phyloP scores from a whole-genome alignment of 2,329 filamentous ascomycete species.

The Fonsecaea erecta region DNA sequence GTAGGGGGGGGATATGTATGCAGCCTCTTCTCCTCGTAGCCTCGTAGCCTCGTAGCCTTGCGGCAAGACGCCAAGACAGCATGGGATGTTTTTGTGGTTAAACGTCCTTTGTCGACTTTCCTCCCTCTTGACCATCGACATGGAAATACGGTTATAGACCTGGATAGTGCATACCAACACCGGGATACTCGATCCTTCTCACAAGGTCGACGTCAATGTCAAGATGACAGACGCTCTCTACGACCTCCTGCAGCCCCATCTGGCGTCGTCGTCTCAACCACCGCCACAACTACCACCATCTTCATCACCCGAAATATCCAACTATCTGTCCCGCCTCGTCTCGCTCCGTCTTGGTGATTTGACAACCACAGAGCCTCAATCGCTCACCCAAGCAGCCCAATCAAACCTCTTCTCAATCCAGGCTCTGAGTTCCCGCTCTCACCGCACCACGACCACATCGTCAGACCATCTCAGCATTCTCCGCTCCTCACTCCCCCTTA shows the following conservation, averaged over 20 bases:
- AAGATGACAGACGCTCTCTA: constrained; percentile 73
- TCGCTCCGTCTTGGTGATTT: constrained; percentile 76
- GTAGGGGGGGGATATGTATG: background rate
- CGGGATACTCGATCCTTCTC: background rate
- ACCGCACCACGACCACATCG: constrained; percentile 81
- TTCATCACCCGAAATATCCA: constrained; percentile 48
- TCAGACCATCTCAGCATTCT: constrained; percentile 77
- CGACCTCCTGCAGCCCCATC: constrained; percentile 70
- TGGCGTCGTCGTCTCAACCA: constrained; percentile 50
- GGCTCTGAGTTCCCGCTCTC: constrained; percentile 83
- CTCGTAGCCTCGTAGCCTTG: background rate
- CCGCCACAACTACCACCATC: no score
- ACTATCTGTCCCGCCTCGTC: constrained; percentile 78
- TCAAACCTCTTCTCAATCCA: constrained; percentile 83
- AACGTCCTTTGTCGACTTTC: background rate
- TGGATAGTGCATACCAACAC: background rate
- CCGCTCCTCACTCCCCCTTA: constrained; percentile 68
- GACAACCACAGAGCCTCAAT: constrained; percentile 74
- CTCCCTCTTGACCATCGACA: background rate
- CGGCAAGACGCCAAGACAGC: background rate
- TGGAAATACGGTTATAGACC: background rate
- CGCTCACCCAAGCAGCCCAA: constrained; percentile 79
- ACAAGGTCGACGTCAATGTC: background rate
- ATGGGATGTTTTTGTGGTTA: background rate
- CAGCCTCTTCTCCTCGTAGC: no score